Conservation (phyloP, 768 basidiomycete species). For the Leccinum rimulosum region DNA sequence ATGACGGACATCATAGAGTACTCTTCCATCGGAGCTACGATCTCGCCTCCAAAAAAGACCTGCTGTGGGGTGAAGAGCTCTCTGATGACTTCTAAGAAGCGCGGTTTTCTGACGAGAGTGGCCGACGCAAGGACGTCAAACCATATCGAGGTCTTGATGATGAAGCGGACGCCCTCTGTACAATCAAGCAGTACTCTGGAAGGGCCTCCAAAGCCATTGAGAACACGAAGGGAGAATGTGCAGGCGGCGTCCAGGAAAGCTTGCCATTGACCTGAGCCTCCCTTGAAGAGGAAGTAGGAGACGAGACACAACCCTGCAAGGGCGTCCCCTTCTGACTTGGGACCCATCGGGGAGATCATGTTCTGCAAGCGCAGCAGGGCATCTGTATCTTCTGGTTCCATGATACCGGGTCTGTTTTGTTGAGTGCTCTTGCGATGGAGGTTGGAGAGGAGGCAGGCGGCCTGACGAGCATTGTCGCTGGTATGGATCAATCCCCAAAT, state of each 20-base stretch:
- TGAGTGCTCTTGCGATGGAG: slow-evolving; percentile 44
- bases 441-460: slow-evolving; percentile 61
- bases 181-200: slow-evolving; percentile 45
- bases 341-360: slow-evolving; percentile 15
- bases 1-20: slow-evolving; percentile 80
- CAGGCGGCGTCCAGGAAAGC: slow-evolving; percentile 63
- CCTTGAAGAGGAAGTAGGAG: slow-evolving; percentile 74
- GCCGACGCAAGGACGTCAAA: slow-evolving; percentile 81
- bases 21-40: slow-evolving; percentile 37
- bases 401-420: slow-evolving; percentile 16
- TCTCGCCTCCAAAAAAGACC: slow-evolving; percentile 32
- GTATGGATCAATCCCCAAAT: slow-evolving; percentile 52
- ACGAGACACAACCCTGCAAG: slow-evolving; percentile 77
- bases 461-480: slow-evolving; percentile 49
- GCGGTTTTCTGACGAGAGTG: slow-evolving; percentile 59
- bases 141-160: slow-evolving; percentile 84
- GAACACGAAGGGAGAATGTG: slow-evolving; percentile 48
- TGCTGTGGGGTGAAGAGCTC: slow-evolving; percentile 44
- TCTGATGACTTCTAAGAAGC: slow-evolving; percentile 55
- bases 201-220: slow-evolving; percentile 42
- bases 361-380: slow-evolving; percentile 27
- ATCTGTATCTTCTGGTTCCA: slow-evolving; percentile 25
- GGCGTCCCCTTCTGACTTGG: slow-evolving; percentile 60
- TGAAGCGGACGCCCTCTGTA: slow-evolving; percentile 57
- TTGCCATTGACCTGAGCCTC: slow-evolving; percentile 69